Base-by-base conservation (phyloP, 352 stramenopile species). In the Vaucheria bursata region DNA sequence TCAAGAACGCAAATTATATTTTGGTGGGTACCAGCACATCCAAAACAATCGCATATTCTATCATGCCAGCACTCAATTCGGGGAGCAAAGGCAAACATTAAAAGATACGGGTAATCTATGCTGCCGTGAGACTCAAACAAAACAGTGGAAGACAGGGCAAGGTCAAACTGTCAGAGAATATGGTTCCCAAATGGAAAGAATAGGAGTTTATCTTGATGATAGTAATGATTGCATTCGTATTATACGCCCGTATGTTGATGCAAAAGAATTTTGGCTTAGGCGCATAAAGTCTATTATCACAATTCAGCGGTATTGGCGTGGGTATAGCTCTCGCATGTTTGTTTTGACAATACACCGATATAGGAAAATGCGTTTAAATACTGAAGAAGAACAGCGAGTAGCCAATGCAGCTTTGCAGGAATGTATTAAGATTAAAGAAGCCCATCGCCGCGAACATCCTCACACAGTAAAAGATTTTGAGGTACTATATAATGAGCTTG, bases 401-500 rank as follows among this genome's bases (percentile, higher is more conserved):
- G 69, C 50, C 8, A 64, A 85, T 32, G 80, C 88, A 4, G 86
- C 91, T 37, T 75, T 81, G 1, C 85, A 80, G 35, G 37, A 71
- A 36, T 53, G 1, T 25, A 33, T 49, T 36, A 40, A 45, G 50
- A 73, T 89, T 38, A 80, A 85, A 7, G 90, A 96, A 79, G 86
- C 95, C 25, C 85, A 92, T 36, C 88, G 92, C 0, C 87, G 92
- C 1, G 94, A 94, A 88, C 88, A 97, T 66, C 92, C 92, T 0
- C 90, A 88, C 70, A 87, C 78, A 29, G 75, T 49, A 31, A 52
- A 73, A 35, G 81, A 85, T 52, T 85, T 85, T 40, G 76, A 81
- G 76, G 65, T 95, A 36, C 80, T 97, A 0, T 97, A 96, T 86
- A 96, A 95, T 80, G 92, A 97, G 66, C 86, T 97, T 33, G 91